Evolutionary conservation across 2,329 filamentous ascomycete genomes (phyloP), one percentile per base, ranked within the genome.

Genomic region (Geoglossum cookeanum): DNA sequence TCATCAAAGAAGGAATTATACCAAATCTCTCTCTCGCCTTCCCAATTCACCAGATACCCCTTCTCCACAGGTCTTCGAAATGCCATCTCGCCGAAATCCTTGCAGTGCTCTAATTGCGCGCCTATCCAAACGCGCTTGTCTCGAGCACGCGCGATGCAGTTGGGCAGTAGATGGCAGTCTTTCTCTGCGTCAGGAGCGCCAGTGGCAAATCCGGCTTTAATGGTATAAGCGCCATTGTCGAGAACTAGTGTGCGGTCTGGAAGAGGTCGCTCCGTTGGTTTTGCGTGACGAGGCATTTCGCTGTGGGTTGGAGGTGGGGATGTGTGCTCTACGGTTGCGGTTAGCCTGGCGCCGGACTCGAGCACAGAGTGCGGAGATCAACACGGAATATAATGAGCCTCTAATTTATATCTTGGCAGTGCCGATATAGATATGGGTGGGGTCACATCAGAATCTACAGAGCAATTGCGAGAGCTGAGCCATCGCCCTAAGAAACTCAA

Each of bases 11-110:
- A 86, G 59, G 90, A 83, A 63, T 84, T 81, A 65, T 96, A 89
- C 92, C 92, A 98, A 55, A 98, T 87, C 65, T 92, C 90, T 70
- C 87, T 91, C 72, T 98, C 81, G 0, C 85, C 84, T 69, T 98
- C 92, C 92, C 92, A 98, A 66, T 91, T 96, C 60, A 97, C 90
- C 55, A 97, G 76, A 66, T 87, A 97, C 6, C 92, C 92, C 69
- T 90, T 94, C 69, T 98, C 92, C 0, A 97, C 86, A 0, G 92
- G 92, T 0, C 91, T 77, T 0, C 91, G 80, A 65, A 96, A 95
- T 7, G 80, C 78, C 22, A 94, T 80, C 68, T 96, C 91, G 62
- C 89, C 88, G 72, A 88, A 95, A 66, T 98, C 91, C 61, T 78
- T 83, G 69, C 91, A 94, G 58, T 80, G 77, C 7, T 83, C 79